A percentile compares a stretch with the other conserved stretches of the same genome.
These are phyloP conservation scores for Mortierella sp. DNA, from an alignment of 371 early-diverging fungal species.

Conservation along the genomic window DNA sequence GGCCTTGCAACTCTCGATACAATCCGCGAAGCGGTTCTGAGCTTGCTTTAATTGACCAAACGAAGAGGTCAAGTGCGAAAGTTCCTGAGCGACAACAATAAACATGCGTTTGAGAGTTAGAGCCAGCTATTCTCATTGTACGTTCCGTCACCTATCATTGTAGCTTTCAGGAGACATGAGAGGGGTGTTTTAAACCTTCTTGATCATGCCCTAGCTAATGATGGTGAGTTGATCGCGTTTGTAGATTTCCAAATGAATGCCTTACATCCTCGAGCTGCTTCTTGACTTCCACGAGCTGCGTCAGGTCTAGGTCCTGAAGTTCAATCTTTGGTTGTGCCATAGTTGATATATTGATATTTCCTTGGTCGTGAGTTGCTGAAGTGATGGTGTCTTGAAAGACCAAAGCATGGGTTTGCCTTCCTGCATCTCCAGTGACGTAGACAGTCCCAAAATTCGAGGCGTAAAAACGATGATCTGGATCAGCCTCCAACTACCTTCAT, in stretches of 20 bases:
- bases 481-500: conserved; percentile 9
- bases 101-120: neutral
- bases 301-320: conserved; percentile 85
- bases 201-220: neutral
- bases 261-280: conserved; percentile 87
- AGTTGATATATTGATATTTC: conserved; percentile 19
- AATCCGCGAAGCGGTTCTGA: conserved; percentile 87
- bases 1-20: conserved; percentile 73
- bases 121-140: too few relatives aligned
- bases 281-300: conserved; percentile 87
- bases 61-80: conserved; percentile 85
- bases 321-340: conserved; percentile 69
- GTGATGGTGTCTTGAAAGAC: neutral
- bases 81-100: conserved; percentile 68
- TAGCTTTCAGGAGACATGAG: neutral
- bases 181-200: neutral
- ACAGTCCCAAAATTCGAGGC: neutral
- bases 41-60: conserved; percentile 90
- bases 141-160: too few relatives aligned
- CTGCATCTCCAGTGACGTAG: conserved; percentile 2
- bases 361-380: neutral
- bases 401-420: too few relatives aligned
- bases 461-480: neutral
- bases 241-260: neutral
- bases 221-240: conserved; percentile 7